Evolutionary conservation across 345 rosid genomes (phyloP), one percentile per base, ranked within the genome.

Genomic region (Adansonia digitata): DNA sequence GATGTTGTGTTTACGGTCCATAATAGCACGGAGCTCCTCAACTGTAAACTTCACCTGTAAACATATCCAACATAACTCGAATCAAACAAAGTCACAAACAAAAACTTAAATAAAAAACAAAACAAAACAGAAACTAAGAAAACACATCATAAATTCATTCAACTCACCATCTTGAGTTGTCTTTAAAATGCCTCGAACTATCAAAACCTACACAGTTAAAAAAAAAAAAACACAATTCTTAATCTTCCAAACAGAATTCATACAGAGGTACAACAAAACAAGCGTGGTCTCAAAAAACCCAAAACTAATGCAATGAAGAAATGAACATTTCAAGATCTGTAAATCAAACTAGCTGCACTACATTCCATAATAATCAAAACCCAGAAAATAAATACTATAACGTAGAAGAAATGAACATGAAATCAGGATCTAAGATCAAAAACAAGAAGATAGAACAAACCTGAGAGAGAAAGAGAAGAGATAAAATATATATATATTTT

Each of bases 1-100:
- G 17, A 90, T 90, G 63, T 90, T 90, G 63, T 87, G 86, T 77
- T 88, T 90, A 2, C 7, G 72, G 86, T 90, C 92, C 94, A 90
- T 90, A 42, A 90, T 90, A 20, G 52, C 69, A 5, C 94, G 92
- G 60, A 90, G 92, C 82, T 80, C 88, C 3, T 87, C 90, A 11
- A 79, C 86, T 31, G 90, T 85, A 43, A 87, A 87, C 86, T 83
- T 87, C 86, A 87, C 90, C 90, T 84, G 84, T 31, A n/a, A 40
- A 39, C 31, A 66, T 13, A 51, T 52, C 45, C 7, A 39, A 52
- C 12, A 75, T 24, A 24, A 13, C 13, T 72, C 71, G 8, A 2
- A 55, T 68, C 14, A 68, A 27, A 27, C 3, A 4, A 5, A n/a
- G n/a, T 13, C 77, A 24, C 0, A 75, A n/a, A 13, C 24, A 75